Conservation (phyloP, 1,284 basidiomycete genomes). For the Anthracocystis setariae region DNA sequence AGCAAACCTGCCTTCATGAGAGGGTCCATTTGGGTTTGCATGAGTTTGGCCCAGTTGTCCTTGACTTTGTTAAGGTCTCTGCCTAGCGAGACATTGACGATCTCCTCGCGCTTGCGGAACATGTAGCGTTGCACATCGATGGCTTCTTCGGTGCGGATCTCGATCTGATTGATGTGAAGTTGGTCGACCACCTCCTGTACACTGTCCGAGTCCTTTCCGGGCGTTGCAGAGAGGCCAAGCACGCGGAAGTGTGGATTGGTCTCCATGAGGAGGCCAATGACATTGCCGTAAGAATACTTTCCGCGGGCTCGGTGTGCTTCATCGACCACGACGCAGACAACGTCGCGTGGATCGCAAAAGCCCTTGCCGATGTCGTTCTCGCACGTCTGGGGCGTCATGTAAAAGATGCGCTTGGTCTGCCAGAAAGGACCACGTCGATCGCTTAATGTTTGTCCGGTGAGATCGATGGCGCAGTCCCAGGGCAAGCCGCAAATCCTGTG, state of each 20-base stretch:
- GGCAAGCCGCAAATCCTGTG: slow-evolving; percentile 94
- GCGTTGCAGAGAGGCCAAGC: slow-evolving; percentile 93
- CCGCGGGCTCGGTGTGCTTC: slow-evolving; percentile 96
- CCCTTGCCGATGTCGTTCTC: slow-evolving; percentile 83
- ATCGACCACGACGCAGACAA: slow-evolving; percentile 86
- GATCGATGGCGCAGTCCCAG: slow-evolving; percentile 82
- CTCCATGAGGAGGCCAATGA: slow-evolving; percentile 88
- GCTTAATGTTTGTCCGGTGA: slow-evolving; percentile 75
- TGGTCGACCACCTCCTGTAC: slow-evolving; percentile 92
- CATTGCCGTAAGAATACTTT: slow-evolving; percentile 89
- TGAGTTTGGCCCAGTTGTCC: slow-evolving; percentile 66
- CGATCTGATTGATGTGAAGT: slow-evolving; percentile 94
- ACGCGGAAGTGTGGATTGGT: slow-evolving; percentile 93
- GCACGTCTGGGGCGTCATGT: slow-evolving; percentile 97
- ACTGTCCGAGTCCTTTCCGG: slow-evolving; percentile 83
- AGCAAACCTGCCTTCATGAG: slow-evolving; percentile 54
- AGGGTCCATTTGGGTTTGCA: slow-evolving; percentile 59
- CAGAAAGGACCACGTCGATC: slow-evolving; percentile 71
- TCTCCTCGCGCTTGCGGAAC: slow-evolving; percentile 76
- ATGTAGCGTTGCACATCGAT: slow-evolving; percentile 87
- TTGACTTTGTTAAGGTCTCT: slow-evolving; percentile 59
- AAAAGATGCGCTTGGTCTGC: slow-evolving; percentile 88
- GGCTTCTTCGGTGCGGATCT: slow-evolving; percentile 91
- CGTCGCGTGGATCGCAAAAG: slow-evolving; percentile 80
- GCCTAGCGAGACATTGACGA: slow-evolving; percentile 56